These are phyloP conservation scores for Candida pseudocylindracea DNA, from an alignment of 1,139 yeast species.

Conservation along the genomic window DNA sequence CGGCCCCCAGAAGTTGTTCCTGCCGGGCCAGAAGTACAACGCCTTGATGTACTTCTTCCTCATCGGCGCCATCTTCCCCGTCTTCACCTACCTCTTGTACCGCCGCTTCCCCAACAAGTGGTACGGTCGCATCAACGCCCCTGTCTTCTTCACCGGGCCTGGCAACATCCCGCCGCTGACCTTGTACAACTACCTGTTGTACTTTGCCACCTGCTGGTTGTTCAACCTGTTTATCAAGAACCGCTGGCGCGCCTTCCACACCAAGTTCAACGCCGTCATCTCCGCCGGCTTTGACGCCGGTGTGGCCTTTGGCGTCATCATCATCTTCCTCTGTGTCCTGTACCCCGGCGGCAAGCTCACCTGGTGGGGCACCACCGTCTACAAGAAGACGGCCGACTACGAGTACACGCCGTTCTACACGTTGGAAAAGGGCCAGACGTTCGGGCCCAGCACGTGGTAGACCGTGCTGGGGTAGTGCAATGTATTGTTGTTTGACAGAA, in stretches of 20 bases:
- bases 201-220: slow-evolving; percentile 2
- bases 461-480: too few species aligned
- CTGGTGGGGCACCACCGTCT: slow-evolving; percentile 20
- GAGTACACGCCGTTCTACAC: slow-evolving; percentile 8
- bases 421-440: slow-evolving; percentile 11
- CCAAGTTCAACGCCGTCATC: background rate
- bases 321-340: slow-evolving; percentile 3
- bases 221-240: slow-evolving; percentile 2
- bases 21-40: slow-evolving; percentile 16
- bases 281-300: slow-evolving; percentile 1
- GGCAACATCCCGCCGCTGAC: slow-evolving; percentile 32
- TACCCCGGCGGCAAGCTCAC: slow-evolving; percentile 3
- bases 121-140: slow-evolving; percentile 11
- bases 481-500: too few species aligned
- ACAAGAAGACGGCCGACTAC: slow-evolving; percentile 6
- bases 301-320: slow-evolving; percentile 2
- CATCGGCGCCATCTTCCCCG: slow-evolving; percentile 20
- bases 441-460: slow-evolving; percentile 18
- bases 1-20: slow-evolving; percentile 5
- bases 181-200: slow-evolving; percentile 6
- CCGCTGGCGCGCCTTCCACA: slow-evolving; percentile 7
- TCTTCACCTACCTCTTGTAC: slow-evolving; percentile 9
- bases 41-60: slow-evolving; percentile 16
- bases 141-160: slow-evolving; percentile 26
- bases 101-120: slow-evolving; percentile 6